Evolutionary conservation across 441 rosid genomes (phyloP).

Genomic region (Biscutella laevigata): DNA sequence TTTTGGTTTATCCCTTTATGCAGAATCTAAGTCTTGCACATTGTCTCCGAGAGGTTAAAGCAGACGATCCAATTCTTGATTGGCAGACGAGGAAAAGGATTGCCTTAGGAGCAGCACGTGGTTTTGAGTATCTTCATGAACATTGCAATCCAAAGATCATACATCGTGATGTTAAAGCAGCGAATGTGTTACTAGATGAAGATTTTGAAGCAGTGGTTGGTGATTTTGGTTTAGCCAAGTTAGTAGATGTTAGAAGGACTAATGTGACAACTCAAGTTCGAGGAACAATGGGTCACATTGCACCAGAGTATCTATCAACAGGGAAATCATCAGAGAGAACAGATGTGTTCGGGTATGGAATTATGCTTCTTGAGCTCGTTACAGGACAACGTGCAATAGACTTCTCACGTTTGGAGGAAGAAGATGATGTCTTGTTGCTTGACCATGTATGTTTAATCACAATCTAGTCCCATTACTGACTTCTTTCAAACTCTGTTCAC

Average conservation of each 20-base stretch:
- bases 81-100: conserved; percentile 78
- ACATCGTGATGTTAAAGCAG: conserved; percentile 93
- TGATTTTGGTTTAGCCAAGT: conserved; percentile 89
- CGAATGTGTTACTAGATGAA: conserved; percentile 78
- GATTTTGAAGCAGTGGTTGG: conserved; percentile 97
- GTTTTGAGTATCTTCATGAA: conserved; percentile 91
- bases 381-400: conserved; percentile 97
- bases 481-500: neutral
- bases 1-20: conserved; percentile 88
- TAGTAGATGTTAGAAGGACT: conserved; percentile 76
- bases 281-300: conserved; percentile 98
- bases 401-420: conserved; percentile 93
- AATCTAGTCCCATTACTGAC: neutral
- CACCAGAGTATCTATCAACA: conserved; percentile 90
- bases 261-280: conserved; percentile 95
- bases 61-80: conserved; percentile 61
- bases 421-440: conserved; percentile 82
- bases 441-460: conserved; percentile 65
- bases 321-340: conserved; percentile 94
- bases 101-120: conserved; percentile 90
- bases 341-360: conserved; percentile 95
- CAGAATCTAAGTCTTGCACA: conserved; percentile 85
- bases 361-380: conserved; percentile 89
- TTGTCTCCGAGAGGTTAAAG: conserved; percentile 78
- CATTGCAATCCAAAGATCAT: conserved; percentile 96